These are phyloP conservation scores for Baorangia bicolor DNA, from an alignment of 768 basidiomycete species.

Conservation along the genomic window DNA sequence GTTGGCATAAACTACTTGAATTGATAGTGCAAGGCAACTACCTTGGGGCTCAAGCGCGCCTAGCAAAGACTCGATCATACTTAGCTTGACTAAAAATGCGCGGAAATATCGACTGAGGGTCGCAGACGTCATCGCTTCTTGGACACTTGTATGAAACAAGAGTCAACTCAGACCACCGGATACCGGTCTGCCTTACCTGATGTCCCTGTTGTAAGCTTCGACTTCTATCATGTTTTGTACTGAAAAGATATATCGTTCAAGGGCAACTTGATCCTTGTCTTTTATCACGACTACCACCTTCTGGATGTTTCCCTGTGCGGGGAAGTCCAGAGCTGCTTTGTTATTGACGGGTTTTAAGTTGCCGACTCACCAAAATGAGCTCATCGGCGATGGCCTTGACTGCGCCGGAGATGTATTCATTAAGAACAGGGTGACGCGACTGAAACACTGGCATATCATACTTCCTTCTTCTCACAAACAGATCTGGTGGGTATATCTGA, in stretches of 20 bases:
- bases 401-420: constrained; percentile 87
- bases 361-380: constrained; percentile 52
- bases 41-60: constrained; percentile 57
- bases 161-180: neutral
- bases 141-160: constrained; percentile 47
- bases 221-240: constrained; percentile 79
- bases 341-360: neutral
- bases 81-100: constrained; percentile 78
- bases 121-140: constrained; percentile 63
- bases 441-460: constrained; percentile 92
- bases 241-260: constrained; percentile 91
- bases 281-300: constrained; percentile 86
- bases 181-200: constrained; percentile 43
- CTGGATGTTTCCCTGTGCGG: constrained; percentile 66
- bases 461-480: constrained; percentile 86
- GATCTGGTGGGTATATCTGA: constrained; percentile 83
- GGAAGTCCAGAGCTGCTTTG: neutral
- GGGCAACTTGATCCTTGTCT: constrained; percentile 68
- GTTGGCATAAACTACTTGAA: neutral
- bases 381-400: constrained; percentile 82
- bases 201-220: constrained; percentile 67
- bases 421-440: constrained; percentile 86
- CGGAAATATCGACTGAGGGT: constrained; percentile 76
- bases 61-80: constrained; percentile 72
- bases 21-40: constrained; percentile 21